These are phyloP conservation scores for Volvariella volvacea DNA, from an alignment of 1,284 basidiomycete species.

Conservation along the genomic window DNA sequence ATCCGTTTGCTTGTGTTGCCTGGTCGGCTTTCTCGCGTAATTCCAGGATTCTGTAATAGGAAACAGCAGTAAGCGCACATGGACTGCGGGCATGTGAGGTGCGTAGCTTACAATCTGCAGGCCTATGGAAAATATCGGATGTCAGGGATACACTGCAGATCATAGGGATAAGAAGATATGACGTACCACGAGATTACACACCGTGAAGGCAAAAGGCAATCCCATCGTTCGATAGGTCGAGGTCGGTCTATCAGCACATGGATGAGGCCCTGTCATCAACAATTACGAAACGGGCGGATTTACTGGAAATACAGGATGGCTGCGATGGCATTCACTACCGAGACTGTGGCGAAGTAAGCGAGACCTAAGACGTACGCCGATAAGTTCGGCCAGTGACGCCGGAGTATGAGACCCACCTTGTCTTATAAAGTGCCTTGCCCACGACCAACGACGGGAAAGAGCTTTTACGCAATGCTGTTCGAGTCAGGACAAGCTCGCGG, in stretches of 20 bases:
- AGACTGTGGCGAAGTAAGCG: background rate
- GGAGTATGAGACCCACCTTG: background rate
- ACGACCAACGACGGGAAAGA: background rate
- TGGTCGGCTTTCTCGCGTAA: background rate
- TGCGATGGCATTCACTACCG: background rate
- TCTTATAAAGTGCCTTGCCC: background rate
- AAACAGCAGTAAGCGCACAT: too few relatives aligned
- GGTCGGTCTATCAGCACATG: too few relatives aligned
- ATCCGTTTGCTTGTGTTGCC: too few relatives aligned
- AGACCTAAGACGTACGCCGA: too few relatives aligned
- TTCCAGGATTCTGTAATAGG: background rate
- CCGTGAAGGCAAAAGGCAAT: background rate
- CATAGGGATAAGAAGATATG: too few relatives aligned
- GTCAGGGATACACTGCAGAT: too few relatives aligned
- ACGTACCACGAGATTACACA: background rate
- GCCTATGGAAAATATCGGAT: too few relatives aligned
- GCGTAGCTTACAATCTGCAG: background rate
- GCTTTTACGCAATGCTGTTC: background rate
- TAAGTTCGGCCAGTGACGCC: background rate
- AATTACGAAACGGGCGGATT: background rate
- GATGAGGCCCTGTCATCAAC: too few relatives aligned
- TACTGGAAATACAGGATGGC: background rate
- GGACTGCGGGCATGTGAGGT: too few relatives aligned
- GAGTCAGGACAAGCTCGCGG: background rate
- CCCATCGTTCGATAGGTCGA: too few relatives aligned